These are phyloP conservation scores for Discostella stelligeroides DNA, from an alignment of 108 stramenopile genomes.

Conservation along the genomic window DNA sequence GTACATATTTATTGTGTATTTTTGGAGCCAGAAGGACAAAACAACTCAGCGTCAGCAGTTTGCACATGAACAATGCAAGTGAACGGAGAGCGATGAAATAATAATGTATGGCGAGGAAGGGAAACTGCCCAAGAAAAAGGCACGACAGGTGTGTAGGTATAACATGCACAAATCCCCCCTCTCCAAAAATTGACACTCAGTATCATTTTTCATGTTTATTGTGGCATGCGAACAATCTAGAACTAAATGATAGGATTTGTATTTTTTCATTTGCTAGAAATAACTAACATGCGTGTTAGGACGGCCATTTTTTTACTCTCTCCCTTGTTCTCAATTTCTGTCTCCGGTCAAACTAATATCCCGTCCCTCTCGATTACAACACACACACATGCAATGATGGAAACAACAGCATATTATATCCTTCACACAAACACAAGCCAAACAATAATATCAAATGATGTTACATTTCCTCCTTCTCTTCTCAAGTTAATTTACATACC, in stretches of 20 bases:
- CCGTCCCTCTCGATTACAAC: too few species aligned
- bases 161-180: constrained; percentile 5
- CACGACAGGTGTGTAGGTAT: not conserved
- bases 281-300: constrained; percentile 19
- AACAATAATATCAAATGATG: too few species aligned
- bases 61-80: too few species aligned
- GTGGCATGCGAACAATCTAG: constrained; percentile 49
- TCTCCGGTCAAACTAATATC: not conserved
- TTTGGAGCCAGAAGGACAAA: too few species aligned
- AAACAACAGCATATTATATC: not conserved
- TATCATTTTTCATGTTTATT: not conserved
- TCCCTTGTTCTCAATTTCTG: too few species aligned
- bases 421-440: not conserved
- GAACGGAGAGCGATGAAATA: not conserved
- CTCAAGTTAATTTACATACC: constrained; percentile 23
- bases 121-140: not conserved
- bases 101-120: not conserved
- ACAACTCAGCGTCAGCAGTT: too few species aligned
- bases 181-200: constrained; percentile 25
- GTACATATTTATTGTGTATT: constrained; percentile 13
- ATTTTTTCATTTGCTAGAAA: constrained; percentile 38
- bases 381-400: too few species aligned
- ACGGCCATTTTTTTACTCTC: too few species aligned
- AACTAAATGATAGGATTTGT: constrained; percentile 19
- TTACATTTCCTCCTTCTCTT: too few species aligned